phyloP scores from a whole-genome alignment of 2,329 filamentous ascomycete genomes.

The Cordyceps militaris region DNA sequence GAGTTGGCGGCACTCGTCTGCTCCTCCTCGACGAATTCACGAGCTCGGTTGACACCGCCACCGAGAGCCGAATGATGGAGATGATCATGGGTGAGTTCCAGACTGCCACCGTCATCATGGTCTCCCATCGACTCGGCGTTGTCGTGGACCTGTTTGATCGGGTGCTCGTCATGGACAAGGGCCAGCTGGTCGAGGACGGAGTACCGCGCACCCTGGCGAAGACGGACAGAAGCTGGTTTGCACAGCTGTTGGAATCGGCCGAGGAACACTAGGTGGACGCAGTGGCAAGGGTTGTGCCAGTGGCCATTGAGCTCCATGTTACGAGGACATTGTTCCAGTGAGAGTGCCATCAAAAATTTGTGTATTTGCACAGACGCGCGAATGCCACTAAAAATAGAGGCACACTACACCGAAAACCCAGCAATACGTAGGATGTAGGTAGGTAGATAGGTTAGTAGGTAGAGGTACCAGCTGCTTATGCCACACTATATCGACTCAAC shows the following conservation, averaged over 20 bases:
- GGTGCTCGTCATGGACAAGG: slow-evolving; percentile 44
- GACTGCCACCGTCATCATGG: slow-evolving; percentile 46
- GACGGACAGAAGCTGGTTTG: slow-evolving; percentile 22
- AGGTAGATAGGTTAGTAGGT: too few species aligned
- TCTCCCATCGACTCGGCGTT: slow-evolving; percentile 40
- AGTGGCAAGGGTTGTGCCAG: background rate
- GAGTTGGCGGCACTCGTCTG: slow-evolving; percentile 23
- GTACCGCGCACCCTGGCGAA: slow-evolving; percentile 20
- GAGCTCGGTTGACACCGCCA: slow-evolving; percentile 34
- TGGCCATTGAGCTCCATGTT: background rate
- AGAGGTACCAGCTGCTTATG: too few species aligned
- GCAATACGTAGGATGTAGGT: too few species aligned
- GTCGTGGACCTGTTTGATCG: slow-evolving; percentile 44
- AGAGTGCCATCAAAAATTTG: too few species aligned
- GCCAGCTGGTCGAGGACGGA: slow-evolving; percentile 35
- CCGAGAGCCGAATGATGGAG: slow-evolving; percentile 35
- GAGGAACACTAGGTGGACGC: background rate
- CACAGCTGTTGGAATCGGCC: slow-evolving; percentile 18
- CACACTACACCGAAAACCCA: too few species aligned
- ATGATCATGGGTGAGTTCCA: slow-evolving; percentile 34
- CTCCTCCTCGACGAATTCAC: slow-evolving; percentile 38
- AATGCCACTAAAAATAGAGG: too few species aligned
- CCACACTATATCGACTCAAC: too few species aligned
- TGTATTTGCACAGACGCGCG: too few species aligned
- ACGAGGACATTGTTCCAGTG: too few species aligned